These are phyloP conservation scores for Xenoacremonium recifei DNA, from an alignment of 2,329 filamentous ascomycete genomes.

Conservation along the genomic window DNA sequence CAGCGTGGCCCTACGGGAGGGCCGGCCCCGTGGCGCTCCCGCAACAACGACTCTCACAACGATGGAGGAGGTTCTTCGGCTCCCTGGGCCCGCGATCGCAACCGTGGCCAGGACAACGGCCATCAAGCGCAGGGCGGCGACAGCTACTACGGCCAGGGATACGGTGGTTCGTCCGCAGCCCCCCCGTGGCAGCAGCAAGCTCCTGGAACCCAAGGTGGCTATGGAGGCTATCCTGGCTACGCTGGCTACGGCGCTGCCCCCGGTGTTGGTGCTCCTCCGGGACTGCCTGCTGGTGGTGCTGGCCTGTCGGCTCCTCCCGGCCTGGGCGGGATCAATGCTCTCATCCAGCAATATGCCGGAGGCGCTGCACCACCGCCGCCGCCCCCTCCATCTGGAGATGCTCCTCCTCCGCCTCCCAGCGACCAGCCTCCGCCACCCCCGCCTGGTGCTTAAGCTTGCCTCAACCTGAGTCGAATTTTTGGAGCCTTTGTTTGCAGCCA, in stretches of 20 bases:
- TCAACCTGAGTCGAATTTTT: no score
- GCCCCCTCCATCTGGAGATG: slow-evolving; percentile 54
- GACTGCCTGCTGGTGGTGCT: slow-evolving; percentile 40
- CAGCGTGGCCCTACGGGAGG: slow-evolving; percentile 82
- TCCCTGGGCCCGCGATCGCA: slow-evolving; percentile 63
- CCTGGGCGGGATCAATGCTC: slow-evolving; percentile 58
- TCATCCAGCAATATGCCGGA: slow-evolving; percentile 65
- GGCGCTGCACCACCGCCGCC: slow-evolving; percentile 58
- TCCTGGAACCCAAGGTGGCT: slow-evolving; percentile 53
- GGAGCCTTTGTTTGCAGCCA: no score
- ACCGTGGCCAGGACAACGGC: slow-evolving; percentile 44
- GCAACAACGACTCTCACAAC: slow-evolving; percentile 50
- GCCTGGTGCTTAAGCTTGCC: slow-evolving; percentile 45
- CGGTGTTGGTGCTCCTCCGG: slow-evolving; percentile 40
- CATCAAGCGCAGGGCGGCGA: slow-evolving; percentile 23
- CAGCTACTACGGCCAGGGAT: slow-evolving; percentile 30
- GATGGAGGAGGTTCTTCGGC: slow-evolving; percentile 47
- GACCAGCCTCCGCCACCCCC: slow-evolving; percentile 65
- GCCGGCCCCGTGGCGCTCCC: slow-evolving; percentile 74
- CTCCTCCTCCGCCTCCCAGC: slow-evolving; percentile 62
- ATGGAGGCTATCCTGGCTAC: slow-evolving; percentile 51
- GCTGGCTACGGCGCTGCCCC: slow-evolving; percentile 47
- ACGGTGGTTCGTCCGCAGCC: slow-evolving; percentile 26
- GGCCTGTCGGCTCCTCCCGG: slow-evolving; percentile 55
- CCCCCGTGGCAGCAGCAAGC: slow-evolving; percentile 56